Base-by-base conservation (phyloP, 2,329 filamentous ascomycete genomes). In the Stachybotrys chlorohalonatus region DNA sequence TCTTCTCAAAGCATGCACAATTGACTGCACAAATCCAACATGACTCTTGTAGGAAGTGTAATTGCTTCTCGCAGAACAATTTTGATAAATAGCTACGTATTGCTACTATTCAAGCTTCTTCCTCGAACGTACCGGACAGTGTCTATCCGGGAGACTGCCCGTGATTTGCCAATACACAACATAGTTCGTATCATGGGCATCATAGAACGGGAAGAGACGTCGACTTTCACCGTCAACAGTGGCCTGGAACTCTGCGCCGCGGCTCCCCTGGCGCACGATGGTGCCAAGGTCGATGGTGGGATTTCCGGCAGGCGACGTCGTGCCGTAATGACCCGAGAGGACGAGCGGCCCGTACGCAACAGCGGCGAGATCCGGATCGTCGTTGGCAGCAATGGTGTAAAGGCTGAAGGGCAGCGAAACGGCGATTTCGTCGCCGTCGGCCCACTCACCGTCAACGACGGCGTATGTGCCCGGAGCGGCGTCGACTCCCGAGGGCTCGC, bases 311-410 rank as follows among this genome's bases (percentile, higher is more conserved):
- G 73, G 47, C 0, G 58, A 52, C 2, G 50, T 52, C 15, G 63
- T 62, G 1, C 75, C 75, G 53, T 79, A 79, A 54, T 78, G 73
- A 0, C 73, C 77, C 1, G 70, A 64, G 15, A 80, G 59, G 5
- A 79, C 62, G 0, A 71, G 69, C 0, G 76, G 78, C 0, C 77
- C 78, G 53, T 71, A 80, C 0, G 75, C 74, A 11, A 79, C 49
- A 0, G 77, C 76, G 2, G 72, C 75, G 1, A 79, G 55, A 4
- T 52, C 63, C 4, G 62, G 49, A 36, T 79, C 68, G 53, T 81
- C 77, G 54, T 79, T 79, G n/a, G 78, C 74, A 0, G 70, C 56
- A 1, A 80, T 60, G 0, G 68, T 68, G 6, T 70, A 67, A 0
- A 79, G 60, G 13, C 60, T 63, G 75, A 79, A 78, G 0, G 75